phyloP scores from a whole-genome alignment of 257 asterid genomes.

The Knoxia roxburghii region DNA sequence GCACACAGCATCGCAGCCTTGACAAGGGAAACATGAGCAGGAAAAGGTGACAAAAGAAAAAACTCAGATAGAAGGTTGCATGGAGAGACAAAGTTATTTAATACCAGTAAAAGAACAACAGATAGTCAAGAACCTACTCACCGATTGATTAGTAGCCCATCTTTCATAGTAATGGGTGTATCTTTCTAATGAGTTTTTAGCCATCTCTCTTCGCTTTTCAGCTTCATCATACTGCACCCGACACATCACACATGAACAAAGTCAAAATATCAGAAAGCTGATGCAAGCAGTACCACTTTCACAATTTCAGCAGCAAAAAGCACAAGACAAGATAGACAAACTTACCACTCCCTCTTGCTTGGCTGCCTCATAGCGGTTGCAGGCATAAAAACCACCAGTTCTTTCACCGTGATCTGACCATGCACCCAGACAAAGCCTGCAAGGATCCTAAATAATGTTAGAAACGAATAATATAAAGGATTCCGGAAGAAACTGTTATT shows the following conservation, averaged over 20 bases:
- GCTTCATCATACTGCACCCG: slow-evolving; percentile 78
- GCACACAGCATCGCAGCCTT: not conserved
- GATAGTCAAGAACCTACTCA: slow-evolving; percentile 26
- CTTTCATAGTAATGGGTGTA: slow-evolving; percentile 99
- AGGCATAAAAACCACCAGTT: slow-evolving; percentile 98
- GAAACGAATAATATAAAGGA: not conserved
- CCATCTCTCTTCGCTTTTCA: slow-evolving; percentile 99
- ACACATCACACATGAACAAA: not conserved
- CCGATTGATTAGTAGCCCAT: slow-evolving; percentile 99
- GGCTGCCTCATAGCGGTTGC: slow-evolving; percentile 98
- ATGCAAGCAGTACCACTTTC: not conserved
- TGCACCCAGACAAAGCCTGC: slow-evolving; percentile 91
- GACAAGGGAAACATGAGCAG: not conserved
- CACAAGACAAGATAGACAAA: not conserved
- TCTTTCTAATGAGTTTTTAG: slow-evolving; percentile 98
- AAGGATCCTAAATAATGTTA: slow-evolving; percentile 12
- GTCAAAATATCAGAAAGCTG: not conserved
- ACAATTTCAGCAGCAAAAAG: not conserved
- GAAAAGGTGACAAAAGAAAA: not conserved
- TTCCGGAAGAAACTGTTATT: not conserved
- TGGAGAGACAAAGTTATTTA: not conserved
- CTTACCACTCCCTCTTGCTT: slow-evolving; percentile 96
- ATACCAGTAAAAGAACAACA: not conserved
- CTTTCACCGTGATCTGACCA: slow-evolving; percentile 99
- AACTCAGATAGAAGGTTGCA: not conserved